Conservation (phyloP, 257 asterid species). For the Nyctanthes arbortristis region DNA sequence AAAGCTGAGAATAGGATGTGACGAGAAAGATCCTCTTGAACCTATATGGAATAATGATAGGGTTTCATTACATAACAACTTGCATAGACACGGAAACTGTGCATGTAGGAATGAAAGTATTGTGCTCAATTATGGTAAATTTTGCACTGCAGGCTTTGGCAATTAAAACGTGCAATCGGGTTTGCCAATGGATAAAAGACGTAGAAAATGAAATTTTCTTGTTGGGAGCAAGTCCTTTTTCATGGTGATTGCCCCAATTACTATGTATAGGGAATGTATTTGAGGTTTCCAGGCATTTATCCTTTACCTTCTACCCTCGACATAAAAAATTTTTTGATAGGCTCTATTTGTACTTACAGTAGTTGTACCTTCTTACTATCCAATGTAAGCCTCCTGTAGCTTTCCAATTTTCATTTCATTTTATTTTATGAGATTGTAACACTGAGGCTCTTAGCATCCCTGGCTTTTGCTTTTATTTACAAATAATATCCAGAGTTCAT, state of each 20-base stretch:
- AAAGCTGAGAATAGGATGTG: not conserved
- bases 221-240: constrained; percentile 85
- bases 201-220: constrained; percentile 86
- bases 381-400: not conserved
- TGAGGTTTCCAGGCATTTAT: not conserved
- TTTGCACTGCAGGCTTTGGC: constrained; percentile 76
- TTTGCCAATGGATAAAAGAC: constrained; percentile 95
- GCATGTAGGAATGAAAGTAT: not conserved
- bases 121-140: not conserved
- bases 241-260: constrained; percentile 63
- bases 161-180: constrained; percentile 85
- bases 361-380: not conserved
- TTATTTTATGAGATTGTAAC: not conserved
- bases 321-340: not conserved
- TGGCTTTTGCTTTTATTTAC: not conserved
- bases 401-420: not conserved
- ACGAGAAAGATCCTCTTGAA: constrained; percentile 6
- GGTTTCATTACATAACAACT: too few species aligned
- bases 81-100: not conserved
- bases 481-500: too few species aligned
- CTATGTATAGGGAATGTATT: constrained; percentile 1
- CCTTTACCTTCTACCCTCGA: not conserved
- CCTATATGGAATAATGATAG: too few species aligned
- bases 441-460: too few species aligned
- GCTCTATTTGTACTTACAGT: not conserved